phyloP scores from a whole-genome alignment of 2,329 filamentous ascomycete genomes.

The Pezicula neosporulosa region DNA sequence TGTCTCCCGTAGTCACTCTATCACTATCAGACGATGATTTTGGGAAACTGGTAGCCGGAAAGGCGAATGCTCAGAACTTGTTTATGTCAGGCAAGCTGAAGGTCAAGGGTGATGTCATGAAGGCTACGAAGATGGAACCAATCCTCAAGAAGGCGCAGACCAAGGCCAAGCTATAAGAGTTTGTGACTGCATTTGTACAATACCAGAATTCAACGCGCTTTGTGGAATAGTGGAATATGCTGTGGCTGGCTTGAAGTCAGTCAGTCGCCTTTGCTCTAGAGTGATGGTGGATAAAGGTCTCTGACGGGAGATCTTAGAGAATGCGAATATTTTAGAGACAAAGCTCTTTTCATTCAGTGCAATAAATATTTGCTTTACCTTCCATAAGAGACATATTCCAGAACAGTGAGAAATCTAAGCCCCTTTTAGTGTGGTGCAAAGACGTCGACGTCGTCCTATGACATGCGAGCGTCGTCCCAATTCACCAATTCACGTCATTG shows the following conservation, averaged over 20 bases:
- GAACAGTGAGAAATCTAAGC: too few relatives aligned
- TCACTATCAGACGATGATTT: conserved; percentile 84
- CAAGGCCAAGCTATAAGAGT: conserved; percentile 75
- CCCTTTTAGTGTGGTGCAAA: too few relatives aligned
- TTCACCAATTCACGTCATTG: neutral
- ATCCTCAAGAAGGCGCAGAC: conserved; percentile 82
- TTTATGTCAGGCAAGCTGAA: conserved; percentile 98
- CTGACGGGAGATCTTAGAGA: neutral
- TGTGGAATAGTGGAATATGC: too few relatives aligned
- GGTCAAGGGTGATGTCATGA: conserved; percentile 98
- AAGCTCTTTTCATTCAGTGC: neutral
- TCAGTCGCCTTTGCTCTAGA: neutral
- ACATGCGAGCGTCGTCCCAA: neutral
- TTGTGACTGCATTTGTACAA: neutral
- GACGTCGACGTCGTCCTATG: too few relatives aligned
- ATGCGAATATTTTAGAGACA: neutral
- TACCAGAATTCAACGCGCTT: neutral
- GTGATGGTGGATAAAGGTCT: neutral
- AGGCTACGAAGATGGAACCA: conserved; percentile 93
- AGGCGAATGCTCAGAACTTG: conserved; percentile 89
- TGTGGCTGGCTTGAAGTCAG: too few relatives aligned
- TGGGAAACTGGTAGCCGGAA: conserved; percentile 73
- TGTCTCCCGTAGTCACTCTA: conserved; percentile 66
- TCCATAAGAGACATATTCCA: too few relatives aligned
- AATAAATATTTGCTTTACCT: too few relatives aligned